A percentile compares a stretch with the other conserved stretches of the same genome.
Evolutionary conservation across 2,329 filamentous ascomycete species (phyloP).

Genomic region (Diplodia scrobiculata): DNA sequence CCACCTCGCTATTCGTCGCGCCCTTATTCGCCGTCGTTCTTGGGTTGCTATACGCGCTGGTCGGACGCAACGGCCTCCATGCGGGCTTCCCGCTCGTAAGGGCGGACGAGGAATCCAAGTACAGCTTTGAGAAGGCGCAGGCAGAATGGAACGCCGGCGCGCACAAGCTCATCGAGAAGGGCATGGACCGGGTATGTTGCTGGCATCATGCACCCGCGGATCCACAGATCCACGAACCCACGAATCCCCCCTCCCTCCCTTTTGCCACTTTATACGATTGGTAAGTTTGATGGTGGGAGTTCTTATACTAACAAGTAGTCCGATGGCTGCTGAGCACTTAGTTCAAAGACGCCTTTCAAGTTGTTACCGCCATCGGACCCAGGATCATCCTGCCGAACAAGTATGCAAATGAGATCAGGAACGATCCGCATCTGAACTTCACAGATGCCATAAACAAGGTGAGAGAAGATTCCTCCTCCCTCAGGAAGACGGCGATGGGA

Average conservation of each 20-base stretch:
- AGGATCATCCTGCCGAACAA: constrained; percentile 11
- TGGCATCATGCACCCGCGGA: background rate
- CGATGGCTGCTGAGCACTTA: background rate
- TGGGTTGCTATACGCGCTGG: background rate
- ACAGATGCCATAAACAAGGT: background rate
- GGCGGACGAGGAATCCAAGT: background rate
- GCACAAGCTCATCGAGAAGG: background rate
- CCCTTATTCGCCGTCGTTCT: background rate
- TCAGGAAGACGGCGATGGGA: too few species aligned
- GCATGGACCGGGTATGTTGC: background rate
- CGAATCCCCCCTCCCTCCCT: background rate
- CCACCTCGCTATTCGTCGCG: background rate
- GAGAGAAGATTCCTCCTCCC: background rate
- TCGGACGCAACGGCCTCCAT: background rate
- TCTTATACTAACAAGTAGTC: background rate
- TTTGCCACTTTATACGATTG: background rate
- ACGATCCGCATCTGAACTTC: constrained; percentile 12
- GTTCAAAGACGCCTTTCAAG: constrained; percentile 12
- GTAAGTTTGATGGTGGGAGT: background rate
- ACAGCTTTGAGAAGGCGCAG: background rate
- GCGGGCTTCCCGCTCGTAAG: background rate
- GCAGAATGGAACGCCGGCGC: background rate
- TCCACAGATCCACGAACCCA: background rate
- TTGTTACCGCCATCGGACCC: constrained; percentile 4
- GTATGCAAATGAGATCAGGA: constrained; percentile 17